A percentile compares a stretch with the other conserved stretches of the same genome.
These are phyloP conservation scores for Vitis cinerea DNA, from an alignment of 164 flowering plant genomes.

Conservation along the genomic window DNA sequence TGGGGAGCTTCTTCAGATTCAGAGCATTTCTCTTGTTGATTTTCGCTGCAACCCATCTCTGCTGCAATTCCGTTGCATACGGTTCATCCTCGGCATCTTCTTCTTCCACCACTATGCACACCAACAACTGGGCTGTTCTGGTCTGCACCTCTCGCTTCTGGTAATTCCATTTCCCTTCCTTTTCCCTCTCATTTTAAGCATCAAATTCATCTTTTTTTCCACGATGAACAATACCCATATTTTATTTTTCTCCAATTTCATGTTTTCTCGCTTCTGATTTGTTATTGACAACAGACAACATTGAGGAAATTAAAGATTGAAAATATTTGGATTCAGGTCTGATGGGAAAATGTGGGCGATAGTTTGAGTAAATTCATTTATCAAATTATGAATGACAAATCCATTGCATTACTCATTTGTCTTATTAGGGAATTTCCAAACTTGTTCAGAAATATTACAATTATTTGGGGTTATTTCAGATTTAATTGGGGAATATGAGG, in stretches of 20 bases:
- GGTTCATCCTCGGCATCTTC: conserved; percentile 37
- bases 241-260: neutral
- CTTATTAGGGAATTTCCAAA: too few species aligned
- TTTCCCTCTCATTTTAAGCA: neutral
- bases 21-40: conserved; percentile 16
- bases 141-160: conserved; percentile 98
- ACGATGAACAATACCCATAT: neutral
- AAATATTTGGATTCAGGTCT: too few species aligned
- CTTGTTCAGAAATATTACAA: too few species aligned
- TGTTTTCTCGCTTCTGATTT: neutral
- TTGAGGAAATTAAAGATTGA: too few species aligned
- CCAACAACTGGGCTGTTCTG: conserved; percentile 96
- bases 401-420: too few species aligned
- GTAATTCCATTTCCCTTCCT: conserved; percentile 29
- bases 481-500: too few species aligned
- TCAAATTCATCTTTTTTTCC: neutral
- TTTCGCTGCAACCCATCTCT: conserved; percentile 12
- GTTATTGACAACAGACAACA: neutral
- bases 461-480: too few species aligned
- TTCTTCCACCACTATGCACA: conserved; percentile 61
- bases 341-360: too few species aligned
- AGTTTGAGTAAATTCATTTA: too few species aligned
- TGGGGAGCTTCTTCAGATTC: neutral
- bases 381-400: too few species aligned
- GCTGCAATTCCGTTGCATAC: conserved; percentile 16